Evolutionary conservation across 345 rosid genomes (phyloP), one percentile per base, ranked within the genome.

Genomic region (Eucalyptus marginata): DNA sequence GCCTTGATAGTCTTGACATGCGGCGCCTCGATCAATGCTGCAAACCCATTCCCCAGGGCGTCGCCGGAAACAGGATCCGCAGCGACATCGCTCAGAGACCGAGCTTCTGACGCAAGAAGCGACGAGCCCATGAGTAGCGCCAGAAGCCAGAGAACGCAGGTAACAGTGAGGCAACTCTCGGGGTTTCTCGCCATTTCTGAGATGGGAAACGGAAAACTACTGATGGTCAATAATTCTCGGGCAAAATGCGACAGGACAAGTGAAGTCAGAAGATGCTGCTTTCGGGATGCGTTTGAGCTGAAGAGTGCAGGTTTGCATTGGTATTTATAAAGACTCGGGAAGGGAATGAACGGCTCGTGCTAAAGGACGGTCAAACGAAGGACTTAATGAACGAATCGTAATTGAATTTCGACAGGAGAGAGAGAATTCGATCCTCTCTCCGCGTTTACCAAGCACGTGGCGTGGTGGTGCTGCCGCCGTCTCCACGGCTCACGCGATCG

Each of bases 1-100:
- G 88, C 91, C 89, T 94, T 89, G 56, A 92, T 90, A 14, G 91
- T 93, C 88, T 86, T 88, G 24, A 92, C 40, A 43, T 66, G 40
- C 68, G 87, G 71, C n/a, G 87, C 92, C 64, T 88, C 88, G 1
- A 89, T 33, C 40, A 50, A 44, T 50, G 88, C 86, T 86, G 89
- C 89, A 15, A 90, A 6, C 86, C 90, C 90, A 84, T 88, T 89
- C 59, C 59, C 86, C 15, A 86, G 27, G 24, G 89, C 15, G 83
- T 33, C 87, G 50, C 18, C 81, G 7, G 79, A 50, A 86, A 33
- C 66, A 20, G 36, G 14, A 47, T 46, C 49, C 9, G 43, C 43
- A 4, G 85, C 31, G 20, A 54, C 89, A 54, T 80, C 85, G 50
- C 50, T 86, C 47, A 92, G 89, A 66, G 91, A 93, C 44, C 96